A percentile compares a stretch with the other conserved stretches of the same genome.
Evolutionary conservation across 2,329 filamentous ascomycete species (phyloP).

Genomic region (Claviceps maximensis): DNA sequence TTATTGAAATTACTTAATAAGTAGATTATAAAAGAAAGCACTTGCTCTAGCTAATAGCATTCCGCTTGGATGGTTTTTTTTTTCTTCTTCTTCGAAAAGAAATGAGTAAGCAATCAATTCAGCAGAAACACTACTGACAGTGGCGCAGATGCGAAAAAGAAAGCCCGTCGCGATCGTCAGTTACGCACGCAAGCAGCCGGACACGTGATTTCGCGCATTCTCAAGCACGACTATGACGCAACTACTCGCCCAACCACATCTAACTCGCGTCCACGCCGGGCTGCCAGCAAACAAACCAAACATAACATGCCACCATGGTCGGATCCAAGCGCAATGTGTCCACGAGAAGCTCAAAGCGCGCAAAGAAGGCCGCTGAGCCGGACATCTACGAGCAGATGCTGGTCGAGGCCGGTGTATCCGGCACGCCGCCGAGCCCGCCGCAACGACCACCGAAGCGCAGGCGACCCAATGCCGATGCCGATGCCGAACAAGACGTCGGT

Average conservation of each 20-base stretch:
- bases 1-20: no score
- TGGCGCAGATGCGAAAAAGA: no score
- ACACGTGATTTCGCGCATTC: conserved; percentile 12
- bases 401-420: conserved; percentile 30
- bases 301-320: conserved; percentile 15
- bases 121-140: no score
- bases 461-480: conserved; percentile 14
- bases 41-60: no score
- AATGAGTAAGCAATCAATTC: no score
- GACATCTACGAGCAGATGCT: conserved; percentile 37
- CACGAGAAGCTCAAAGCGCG: conserved; percentile 11
- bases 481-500: not conserved
- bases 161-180: no score
- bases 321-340: conserved; percentile 17
- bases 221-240: conserved; percentile 9
- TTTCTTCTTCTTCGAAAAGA: no score
- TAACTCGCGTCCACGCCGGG: not conserved
- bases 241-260: not conserved
- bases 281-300: not conserved
- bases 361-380: conserved; percentile 14
- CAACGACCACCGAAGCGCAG: conserved; percentile 29
- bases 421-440: conserved; percentile 12
- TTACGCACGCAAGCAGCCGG: no score
- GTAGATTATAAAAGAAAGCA: no score
- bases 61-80: no score